Percentiles rank a stretch among this genome's conserved stretches.
phyloP scores from a whole-genome alignment of 2,329 filamentous ascomycete genomes.

The Hypoxylon sp. region DNA sequence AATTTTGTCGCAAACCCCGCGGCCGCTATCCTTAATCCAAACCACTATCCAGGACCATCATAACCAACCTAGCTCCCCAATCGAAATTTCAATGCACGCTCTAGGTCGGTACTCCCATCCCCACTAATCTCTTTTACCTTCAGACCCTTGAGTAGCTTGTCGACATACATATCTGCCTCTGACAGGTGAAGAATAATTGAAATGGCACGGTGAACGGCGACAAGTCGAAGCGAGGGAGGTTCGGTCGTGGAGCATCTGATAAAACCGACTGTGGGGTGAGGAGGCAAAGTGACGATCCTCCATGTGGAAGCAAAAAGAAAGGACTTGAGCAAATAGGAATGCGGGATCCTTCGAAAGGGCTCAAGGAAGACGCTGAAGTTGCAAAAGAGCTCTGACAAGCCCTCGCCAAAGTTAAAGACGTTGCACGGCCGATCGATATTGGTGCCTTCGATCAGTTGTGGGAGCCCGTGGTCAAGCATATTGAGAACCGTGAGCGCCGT shows the following conservation, averaged over 20 bases:
- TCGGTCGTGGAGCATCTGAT: conserved; percentile 40
- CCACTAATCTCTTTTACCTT: conserved; percentile 22
- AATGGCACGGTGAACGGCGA: conserved; percentile 48
- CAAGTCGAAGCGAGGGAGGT: conserved; percentile 44
- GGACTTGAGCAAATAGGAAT: conserved; percentile 42
- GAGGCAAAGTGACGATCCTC: too few species aligned
- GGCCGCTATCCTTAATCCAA: too few species aligned
- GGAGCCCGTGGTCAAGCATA: conserved; percentile 51
- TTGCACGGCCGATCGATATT: conserved; percentile 53
- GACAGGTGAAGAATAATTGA: conserved; percentile 46
- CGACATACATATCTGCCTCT: conserved; percentile 44
- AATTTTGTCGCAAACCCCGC: too few species aligned
- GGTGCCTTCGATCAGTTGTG: conserved; percentile 48
- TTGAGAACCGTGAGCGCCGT: conserved; percentile 50
- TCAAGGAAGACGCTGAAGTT: conserved; percentile 46
- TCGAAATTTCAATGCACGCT: neutral
- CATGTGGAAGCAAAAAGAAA: conserved; percentile 35
- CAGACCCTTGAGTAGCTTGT: conserved; percentile 41
- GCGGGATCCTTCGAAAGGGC: conserved; percentile 27
- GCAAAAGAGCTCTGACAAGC: conserved; percentile 44
- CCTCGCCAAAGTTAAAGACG: conserved; percentile 46
- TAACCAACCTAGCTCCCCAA: too few species aligned
- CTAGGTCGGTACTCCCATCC: conserved; percentile 30
- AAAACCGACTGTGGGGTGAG: conserved; percentile 42
- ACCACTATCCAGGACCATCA: too few species aligned